A percentile compares a stretch with the other conserved stretches of the same genome.
Conservation (phyloP, 306 rosid genomes). For the Cucurbita argyrosperma region DNA sequence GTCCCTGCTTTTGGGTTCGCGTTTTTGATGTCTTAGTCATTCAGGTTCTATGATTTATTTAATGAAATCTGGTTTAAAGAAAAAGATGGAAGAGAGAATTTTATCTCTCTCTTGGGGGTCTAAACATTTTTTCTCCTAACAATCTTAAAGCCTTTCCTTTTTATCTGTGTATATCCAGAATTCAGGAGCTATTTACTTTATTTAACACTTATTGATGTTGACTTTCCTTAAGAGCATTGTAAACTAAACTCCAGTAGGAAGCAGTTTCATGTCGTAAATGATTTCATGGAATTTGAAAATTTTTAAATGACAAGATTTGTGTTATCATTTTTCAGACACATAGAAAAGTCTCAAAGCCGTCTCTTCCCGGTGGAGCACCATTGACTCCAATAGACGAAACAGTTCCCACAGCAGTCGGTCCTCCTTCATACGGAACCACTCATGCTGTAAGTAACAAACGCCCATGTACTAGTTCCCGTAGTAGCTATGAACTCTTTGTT, state of each 20-base stretch:
- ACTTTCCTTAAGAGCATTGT: not conserved
- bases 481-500: not conserved
- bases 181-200: not conserved
- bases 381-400: slow-evolving; percentile 22
- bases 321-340: slow-evolving; percentile 41
- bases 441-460: slow-evolving; percentile 44
- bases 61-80: not conserved
- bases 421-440: slow-evolving; percentile 50
- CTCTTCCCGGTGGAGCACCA: slow-evolving; percentile 17
- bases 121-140: not conserved
- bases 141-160: not conserved
- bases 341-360: slow-evolving; percentile 31
- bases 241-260: not conserved
- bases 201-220: not conserved
- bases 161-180: not conserved
- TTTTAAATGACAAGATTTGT: not conserved
- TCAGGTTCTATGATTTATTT: not conserved
- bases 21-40: not conserved
- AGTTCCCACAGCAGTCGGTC: slow-evolving; percentile 36
- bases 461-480: not conserved
- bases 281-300: not conserved
- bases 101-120: not conserved
- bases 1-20: not conserved
- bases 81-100: not conserved
- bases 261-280: not conserved